Percentiles rank a stretch among this genome's conserved stretches.
Evolutionary conservation across 139 green algal species (phyloP).

Genomic region (Mesotaenium endlicherianum): DNA sequence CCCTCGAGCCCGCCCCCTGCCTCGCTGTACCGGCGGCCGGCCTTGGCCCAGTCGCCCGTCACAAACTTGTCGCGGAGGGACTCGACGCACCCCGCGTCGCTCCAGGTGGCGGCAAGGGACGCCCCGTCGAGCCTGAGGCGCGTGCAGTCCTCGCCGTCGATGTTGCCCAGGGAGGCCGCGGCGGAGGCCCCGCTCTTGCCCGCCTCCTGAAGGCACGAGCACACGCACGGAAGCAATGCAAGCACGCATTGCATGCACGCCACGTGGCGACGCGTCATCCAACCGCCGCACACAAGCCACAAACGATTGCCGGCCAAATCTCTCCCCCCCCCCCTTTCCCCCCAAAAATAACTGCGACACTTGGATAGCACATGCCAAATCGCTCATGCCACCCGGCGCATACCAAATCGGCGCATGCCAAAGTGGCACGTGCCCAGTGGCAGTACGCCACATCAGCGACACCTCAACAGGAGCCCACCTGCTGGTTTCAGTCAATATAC

Average conservation of each 20-base stretch:
- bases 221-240: neutral
- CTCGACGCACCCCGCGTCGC: conserved; percentile 49
- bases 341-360: no score
- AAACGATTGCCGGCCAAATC: no score
- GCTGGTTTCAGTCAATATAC: no score
- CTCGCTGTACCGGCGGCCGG: conserved; percentile 58
- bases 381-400: no score
- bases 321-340: neutral
- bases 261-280: neutral
- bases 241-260: no score
- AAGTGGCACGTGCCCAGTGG: no score
- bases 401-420: no score
- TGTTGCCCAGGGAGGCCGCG: conserved; percentile 6
- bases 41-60: conserved; percentile 85
- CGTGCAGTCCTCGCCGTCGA: conserved; percentile 60
- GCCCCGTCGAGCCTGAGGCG: conserved; percentile 22
- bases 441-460: no score
- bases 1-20: conserved; percentile 55
- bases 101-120: conserved; percentile 43
- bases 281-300: neutral
- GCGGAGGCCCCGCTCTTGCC: no score
- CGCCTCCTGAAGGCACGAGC: neutral
- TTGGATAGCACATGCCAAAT: no score
- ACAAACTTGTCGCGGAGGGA: conserved; percentile 67
- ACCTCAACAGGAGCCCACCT: no score